phyloP scores from a whole-genome alignment of 2,329 filamentous ascomycete species.

The Fusarium secorum region DNA sequence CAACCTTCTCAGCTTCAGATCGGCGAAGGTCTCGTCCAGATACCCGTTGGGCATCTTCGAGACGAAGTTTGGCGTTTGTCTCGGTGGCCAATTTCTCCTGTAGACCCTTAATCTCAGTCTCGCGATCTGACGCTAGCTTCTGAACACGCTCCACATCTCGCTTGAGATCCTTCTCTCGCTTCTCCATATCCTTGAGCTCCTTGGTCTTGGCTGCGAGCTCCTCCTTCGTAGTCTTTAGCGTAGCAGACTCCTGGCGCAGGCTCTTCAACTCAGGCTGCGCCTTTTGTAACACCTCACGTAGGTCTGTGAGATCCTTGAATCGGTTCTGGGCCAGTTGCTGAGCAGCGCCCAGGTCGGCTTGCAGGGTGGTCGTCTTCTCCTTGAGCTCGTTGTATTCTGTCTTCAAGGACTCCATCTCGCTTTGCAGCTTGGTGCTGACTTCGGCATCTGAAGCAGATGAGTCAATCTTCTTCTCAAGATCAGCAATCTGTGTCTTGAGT shows the following conservation, averaged over 20 bases:
- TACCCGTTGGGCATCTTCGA: slow-evolving; percentile 81
- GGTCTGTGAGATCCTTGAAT: slow-evolving; percentile 86
- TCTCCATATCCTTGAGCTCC: slow-evolving; percentile 80
- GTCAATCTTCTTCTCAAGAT: slow-evolving; percentile 75
- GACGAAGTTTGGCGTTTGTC: slow-evolving; percentile 71
- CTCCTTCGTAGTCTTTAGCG: slow-evolving; percentile 77
- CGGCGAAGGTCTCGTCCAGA: slow-evolving; percentile 80
- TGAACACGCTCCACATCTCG: slow-evolving; percentile 75
- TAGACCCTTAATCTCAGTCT: slow-evolving; percentile 77
- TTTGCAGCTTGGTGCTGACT: slow-evolving; percentile 63
- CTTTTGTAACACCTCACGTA: slow-evolving; percentile 82
- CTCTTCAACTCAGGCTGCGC: slow-evolving; percentile 84
- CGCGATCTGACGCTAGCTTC: slow-evolving; percentile 75
- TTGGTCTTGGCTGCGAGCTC: slow-evolving; percentile 67
- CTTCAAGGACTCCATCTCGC: slow-evolving; percentile 65
- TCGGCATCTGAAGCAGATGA: slow-evolving; percentile 46
- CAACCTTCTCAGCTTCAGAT: slow-evolving; percentile 80
- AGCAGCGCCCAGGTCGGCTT: slow-evolving; percentile 85
- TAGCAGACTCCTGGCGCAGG: slow-evolving; percentile 77
- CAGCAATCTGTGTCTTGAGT: slow-evolving; percentile 67
- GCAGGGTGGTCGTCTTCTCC: slow-evolving; percentile 71
- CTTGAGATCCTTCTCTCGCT: slow-evolving; percentile 81
- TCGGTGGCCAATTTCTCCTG: slow-evolving; percentile 82
- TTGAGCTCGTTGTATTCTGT: slow-evolving; percentile 73
- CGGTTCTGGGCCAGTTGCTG: slow-evolving; percentile 86